Evolutionary conservation across 805 yeast species (phyloP), one percentile per base, ranked within the genome.

Genomic region (Yarrowia deformans): DNA sequence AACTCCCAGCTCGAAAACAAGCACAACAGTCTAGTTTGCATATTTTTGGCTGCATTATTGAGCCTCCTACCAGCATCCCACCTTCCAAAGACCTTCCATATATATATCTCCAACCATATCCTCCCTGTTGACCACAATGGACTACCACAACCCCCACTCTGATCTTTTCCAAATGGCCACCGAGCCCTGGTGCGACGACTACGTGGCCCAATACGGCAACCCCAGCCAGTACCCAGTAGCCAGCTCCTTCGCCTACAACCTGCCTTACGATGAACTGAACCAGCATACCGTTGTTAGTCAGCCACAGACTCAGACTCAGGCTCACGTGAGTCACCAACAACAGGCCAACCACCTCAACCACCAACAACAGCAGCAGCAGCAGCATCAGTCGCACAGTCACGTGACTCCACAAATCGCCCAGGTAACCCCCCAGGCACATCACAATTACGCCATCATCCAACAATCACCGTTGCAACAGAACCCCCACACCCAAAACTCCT

Each of bases 151-250:
- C 32, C 45, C 63, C 48, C 64, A 29, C 64, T 42, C 49, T 32
- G 64, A 56, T 16, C 64, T 56, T 8, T 56, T 56, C 23, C 49
- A 40, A 42, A 56, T 56, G 64, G 64, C 64, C 37, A 56, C 64
- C 64, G 64, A 56, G 64, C 64, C 64, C 37, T 56, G 64, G 64
- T 56, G 64, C 64, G 64, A 56, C 64, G 49, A 56, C 64, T 56
- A 56, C 39, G 64, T 43, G 29, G 49, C 49, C 29, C 64, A 56
- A 12, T 56, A 56, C 29, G 64, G 64, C 64, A 29, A 42, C 49
- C 9, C 34, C 6, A 10, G 39, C n/a, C 49, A 42, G 49, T 56
- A 56, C 29, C 64, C 39, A 39, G 46, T 37, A 8, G 3, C 19
- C 58, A 52, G 37, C 58, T 34, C 60, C 16, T 54, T 54, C 14